Evolutionary conservation across 2,329 filamentous ascomycete species (phyloP), one percentile per base, ranked within the genome.

Genomic region (Teratosphaeriaceae sp.): DNA sequence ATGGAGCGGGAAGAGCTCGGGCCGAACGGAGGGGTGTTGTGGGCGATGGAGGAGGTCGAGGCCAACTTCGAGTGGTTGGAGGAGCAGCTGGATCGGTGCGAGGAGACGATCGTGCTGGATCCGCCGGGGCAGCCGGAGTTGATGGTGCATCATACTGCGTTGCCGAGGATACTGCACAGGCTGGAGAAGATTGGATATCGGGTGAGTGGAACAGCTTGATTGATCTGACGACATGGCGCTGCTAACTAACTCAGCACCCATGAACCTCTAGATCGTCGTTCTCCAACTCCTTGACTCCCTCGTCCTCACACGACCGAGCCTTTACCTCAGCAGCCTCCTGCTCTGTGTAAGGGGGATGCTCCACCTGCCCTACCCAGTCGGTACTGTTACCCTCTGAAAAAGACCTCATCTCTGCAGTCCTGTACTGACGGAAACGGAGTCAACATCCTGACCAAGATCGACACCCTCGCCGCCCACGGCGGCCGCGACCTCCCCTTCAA

Each of bases 101-200:
- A 96, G 51, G 89, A 97, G 55, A 98, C 97, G 60, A 70, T 98
- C 44, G 67, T 98, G 9, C 96, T 98, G 51, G 92, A 98, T 68
- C 97, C 92, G 53, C 92, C 92, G 0, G 92, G 92, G 1, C 92
- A 98, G 64, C 90, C 97, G 38, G 92, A 98, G 67, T 76, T 98
- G 5, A 97, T 96, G 60, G 97, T 90, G 35, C 92, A 97, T 62
- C 92, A 98, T 68, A 82, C 82, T 44, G 94, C 88, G 12, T 70
- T 98, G 53, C 80, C 92, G 45, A 94, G 94, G 59, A 89, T 98
- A 50, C 89, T 98, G 65, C 85, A 88, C 60, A 82, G 79, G 63
- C 75, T 98, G 45, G 85, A 95, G 68, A 96, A 94, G 70, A 66
- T 90, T 55, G 88, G 86, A 47, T 97, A 94, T 65, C 81, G 92